Percentiles rank a stretch among this genome's conserved stretches.
Conservation (phyloP, 2,329 filamentous ascomycete species). For the Lachnellula cervina region DNA sequence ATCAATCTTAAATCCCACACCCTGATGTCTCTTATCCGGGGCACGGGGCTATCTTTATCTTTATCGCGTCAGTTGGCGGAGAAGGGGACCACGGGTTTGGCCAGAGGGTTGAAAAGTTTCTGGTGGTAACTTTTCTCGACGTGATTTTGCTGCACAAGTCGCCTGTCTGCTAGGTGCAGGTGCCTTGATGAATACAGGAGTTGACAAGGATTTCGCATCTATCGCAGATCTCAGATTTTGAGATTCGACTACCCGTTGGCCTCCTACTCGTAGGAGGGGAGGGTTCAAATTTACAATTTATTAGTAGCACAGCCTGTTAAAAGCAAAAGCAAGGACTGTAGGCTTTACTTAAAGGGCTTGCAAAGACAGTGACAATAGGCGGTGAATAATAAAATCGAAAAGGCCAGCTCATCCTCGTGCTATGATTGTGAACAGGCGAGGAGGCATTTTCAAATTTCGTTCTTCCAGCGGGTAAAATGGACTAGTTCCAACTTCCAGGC, state of each 20-base stretch:
- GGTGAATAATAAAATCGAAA: neutral
- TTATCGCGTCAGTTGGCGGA: neutral
- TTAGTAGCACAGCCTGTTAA: too few relatives aligned
- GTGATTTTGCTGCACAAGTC: neutral
- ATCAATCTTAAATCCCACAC: neutral
- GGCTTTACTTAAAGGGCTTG: too few relatives aligned
- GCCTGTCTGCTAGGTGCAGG: neutral
- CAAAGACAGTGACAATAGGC: neutral
- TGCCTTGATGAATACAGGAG: neutral
- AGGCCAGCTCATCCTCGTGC: conserved; percentile 1
- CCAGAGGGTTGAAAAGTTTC: neutral
- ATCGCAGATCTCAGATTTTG: neutral
- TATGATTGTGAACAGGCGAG: neutral
- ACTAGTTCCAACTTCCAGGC: neutral
- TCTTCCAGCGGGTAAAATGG: neutral
- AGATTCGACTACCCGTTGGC: too few relatives aligned
- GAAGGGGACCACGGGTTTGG: neutral
- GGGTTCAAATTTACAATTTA: neutral
- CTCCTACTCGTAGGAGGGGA: too few relatives aligned
- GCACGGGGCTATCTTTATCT: neutral
- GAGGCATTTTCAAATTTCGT: neutral
- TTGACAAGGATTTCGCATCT: too few relatives aligned
- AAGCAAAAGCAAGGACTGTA: too few relatives aligned
- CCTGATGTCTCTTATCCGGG: neutral
- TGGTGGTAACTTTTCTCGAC: too few relatives aligned